Evolutionary conservation across 768 basidiomycete genomes (phyloP).

Genomic region (Boletus pseudopeckii): DNA sequence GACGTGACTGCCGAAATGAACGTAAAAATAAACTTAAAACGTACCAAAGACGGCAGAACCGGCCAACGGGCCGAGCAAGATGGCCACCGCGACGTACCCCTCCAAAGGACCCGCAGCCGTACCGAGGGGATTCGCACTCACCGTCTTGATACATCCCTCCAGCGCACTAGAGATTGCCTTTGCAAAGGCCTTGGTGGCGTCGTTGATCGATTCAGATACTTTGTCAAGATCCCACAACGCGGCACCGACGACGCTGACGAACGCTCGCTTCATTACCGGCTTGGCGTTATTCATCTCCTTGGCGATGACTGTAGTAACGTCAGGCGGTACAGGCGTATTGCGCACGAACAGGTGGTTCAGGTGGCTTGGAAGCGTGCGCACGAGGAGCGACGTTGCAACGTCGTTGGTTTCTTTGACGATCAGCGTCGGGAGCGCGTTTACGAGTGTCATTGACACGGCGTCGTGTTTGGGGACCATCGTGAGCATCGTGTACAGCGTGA

Average conservation of each 20-base stretch:
- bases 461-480: conserved; percentile 47
- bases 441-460: conserved; percentile 43
- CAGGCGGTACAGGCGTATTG: conserved; percentile 40
- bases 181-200: conserved; percentile 50
- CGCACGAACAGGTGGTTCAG: conserved; percentile 49
- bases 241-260: conserved; percentile 61
- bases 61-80: conserved; percentile 61
- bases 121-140: conserved; percentile 57
- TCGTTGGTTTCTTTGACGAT: conserved; percentile 81
- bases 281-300: conserved; percentile 76
- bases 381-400: conserved; percentile 51
- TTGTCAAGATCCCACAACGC: conserved; percentile 48
- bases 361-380: conserved; percentile 55
- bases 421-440: conserved; percentile 39
- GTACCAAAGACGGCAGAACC: conserved; percentile 52
- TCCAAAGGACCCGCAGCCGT: conserved; percentile 69
- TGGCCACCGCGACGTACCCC: conserved; percentile 73
- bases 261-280: conserved; percentile 53
- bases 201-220: conserved; percentile 27
- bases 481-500: conserved; percentile 79
- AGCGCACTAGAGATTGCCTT: conserved; percentile 54
- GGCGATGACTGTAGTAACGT: conserved; percentile 47
- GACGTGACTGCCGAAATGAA: not conserved
- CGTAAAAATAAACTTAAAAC: conserved; percentile 12
- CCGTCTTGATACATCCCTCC: conserved; percentile 67